Evolutionary conservation across 1,139 yeast genomes (phyloP), one percentile per base, ranked within the genome.

Genomic region (Pichia sp.): DNA sequence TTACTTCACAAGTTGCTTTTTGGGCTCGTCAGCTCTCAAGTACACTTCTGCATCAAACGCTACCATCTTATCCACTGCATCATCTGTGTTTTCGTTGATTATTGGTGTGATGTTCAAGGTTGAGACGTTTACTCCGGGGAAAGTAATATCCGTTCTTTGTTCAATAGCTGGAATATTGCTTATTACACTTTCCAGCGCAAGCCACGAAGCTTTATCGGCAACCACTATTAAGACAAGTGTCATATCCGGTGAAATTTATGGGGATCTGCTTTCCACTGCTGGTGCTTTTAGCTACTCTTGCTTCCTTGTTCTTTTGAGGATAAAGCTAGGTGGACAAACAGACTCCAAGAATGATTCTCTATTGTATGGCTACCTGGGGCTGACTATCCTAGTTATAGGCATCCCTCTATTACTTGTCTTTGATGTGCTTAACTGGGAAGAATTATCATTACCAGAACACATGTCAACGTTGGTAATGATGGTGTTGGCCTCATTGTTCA

Each of bases 11-110:
- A 69, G 65, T 50, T 70, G 70, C 38, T 45, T 62, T 3, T 56
- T 61, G 33, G 67, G 60, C 5, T 61, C 72, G 55, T 39, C 56
- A 10, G 58, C 72, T 8, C 57, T 73, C 34, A 61, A 62, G 45
- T 73, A 60, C 46, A 73, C 79, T 0, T 64, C 74, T 5, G 76
- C 77, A 0, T 68, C 77, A 18, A 71, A 69, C 45, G 72, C 66
- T 48, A 69, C 77, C 0, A 69, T 72, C 4, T 51, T 73, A 22
- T 64, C 75, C 4, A 66, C 77, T 7, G 64, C 75, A 1, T 66
- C 77, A 1, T 68, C 77, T 5, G 62, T 71, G 4, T 73, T 72
- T 50, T 69, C 77, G 0, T 56, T 73, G 25, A 46, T 71, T 10
- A 55, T 71, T 16, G 74, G 77, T 0, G 59, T 55, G 1, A 27